Evolutionary conservation across 768 basidiomycete species (phyloP).

Genomic region (Dioszegia crocea): DNA sequence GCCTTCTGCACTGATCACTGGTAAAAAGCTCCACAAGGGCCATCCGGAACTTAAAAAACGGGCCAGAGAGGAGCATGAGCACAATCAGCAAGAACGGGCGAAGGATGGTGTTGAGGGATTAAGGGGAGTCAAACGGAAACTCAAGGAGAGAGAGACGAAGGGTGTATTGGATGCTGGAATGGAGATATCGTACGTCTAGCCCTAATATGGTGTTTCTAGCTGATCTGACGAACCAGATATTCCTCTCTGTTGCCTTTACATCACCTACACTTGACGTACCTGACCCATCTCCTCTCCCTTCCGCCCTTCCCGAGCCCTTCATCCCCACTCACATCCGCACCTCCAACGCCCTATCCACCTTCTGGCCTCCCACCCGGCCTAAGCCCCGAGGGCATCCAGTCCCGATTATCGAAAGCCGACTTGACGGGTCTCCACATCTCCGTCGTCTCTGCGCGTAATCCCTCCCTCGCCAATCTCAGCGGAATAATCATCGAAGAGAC

Average conservation of each 20-base stretch:
- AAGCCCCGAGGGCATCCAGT: conserved; percentile 26
- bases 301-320: not conserved
- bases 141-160: conserved; percentile 12
- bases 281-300: conserved; percentile 9
- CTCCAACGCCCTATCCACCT: not conserved
- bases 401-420: conserved; percentile 44
- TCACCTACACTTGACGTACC: conserved; percentile 12
- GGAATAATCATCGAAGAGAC: conserved; percentile 48
- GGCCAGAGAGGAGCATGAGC: conserved; percentile 16
- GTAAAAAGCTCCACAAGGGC: conserved; percentile 33
- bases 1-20: conserved; percentile 20
- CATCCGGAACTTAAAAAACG: conserved; percentile 12
- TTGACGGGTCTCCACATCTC: conserved; percentile 36
- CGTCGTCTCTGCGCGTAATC: conserved; percentile 26
- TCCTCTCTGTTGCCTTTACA: conserved; percentile 14
- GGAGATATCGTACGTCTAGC: conserved; percentile 19
- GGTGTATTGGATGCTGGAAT: conserved; percentile 11
- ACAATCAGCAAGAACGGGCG: conserved; percentile 9
- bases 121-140: conserved; percentile 24
- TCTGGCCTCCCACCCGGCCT: not conserved
- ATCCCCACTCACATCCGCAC: not conserved
- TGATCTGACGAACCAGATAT: not conserved
- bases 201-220: not conserved
- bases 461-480: conserved; percentile 19
- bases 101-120: conserved; percentile 20